Base-by-base conservation (phyloP, 371 early-diverging fungal species). In the Mucor racemosus region DNA sequence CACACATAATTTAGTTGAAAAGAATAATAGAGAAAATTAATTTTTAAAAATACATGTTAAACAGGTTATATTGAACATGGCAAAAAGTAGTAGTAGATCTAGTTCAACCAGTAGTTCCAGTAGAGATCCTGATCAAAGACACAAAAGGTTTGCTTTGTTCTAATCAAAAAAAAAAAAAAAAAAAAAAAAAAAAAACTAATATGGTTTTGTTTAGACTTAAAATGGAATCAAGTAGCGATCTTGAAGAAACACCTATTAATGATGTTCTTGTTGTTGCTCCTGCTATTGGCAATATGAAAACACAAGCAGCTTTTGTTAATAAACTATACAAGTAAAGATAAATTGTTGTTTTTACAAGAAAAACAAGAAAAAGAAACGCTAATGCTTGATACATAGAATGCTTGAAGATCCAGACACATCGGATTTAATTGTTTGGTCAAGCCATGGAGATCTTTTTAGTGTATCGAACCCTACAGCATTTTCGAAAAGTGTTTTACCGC, bases 251-350 rank as follows among this genome's bases (percentile, higher is more conserved):
- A 6, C 42, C 64, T 10, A 56, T 41, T 11, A 33, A 26, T 13
- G 64, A 64, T 42, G 21, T 13, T 7, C 19, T 36, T 11, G 33
- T 19, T 50, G 34, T 40, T 15, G 60, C 33, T 53, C 42, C 42
- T 31, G 35, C 54, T 54, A 34, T 33, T 66, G 42, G 38, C 5
- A 62, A 61, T 39, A 66, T 69, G 58, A 82, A 79, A 60, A 82
- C 82, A 15, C 89, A 90, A 64, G 86, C 89, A n/a, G 88, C 88
- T 0, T 90, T 90, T 71, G 85, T 90, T 13, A 85, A 86, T 69
- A 90, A 90, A 75, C 73, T 90, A 26, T 89, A 88, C 76, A 88
- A 86, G 85, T 83, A 81, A 66, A 11, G 7, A 3, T 8, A 10
- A 14, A 26, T 3, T 50, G 14, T 0, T 6, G 21, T 31, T 3